Conservation (phyloP, 2,329 filamentous ascomycete species). For the Chaetomium strumarium region DNA sequence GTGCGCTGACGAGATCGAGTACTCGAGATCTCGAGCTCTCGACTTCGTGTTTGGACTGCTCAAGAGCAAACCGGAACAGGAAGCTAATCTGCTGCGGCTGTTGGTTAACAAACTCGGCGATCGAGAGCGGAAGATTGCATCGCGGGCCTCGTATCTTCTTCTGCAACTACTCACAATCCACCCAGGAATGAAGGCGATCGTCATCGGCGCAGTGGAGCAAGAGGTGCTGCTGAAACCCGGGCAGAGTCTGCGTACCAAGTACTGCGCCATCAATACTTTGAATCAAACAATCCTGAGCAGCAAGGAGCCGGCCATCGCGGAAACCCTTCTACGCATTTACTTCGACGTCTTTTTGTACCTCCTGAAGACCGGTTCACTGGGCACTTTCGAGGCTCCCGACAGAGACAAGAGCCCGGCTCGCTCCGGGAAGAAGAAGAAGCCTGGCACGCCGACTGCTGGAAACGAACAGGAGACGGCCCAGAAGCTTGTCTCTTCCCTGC, state of each 20-base stretch:
- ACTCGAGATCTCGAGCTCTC: constrained; percentile 78
- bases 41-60: constrained; percentile 88
- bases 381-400: constrained; percentile 37
- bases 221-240: constrained; percentile 83
- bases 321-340: constrained; percentile 80
- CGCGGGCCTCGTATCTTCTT: constrained; percentile 86
- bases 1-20: constrained; percentile 94
- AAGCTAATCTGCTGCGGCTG: constrained; percentile 84
- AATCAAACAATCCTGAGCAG: constrained; percentile 91
- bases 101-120: constrained; percentile 97
- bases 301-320: constrained; percentile 75
- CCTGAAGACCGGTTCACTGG: constrained; percentile 56
- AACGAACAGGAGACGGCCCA: constrained; percentile 68
- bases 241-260: constrained; percentile 82
- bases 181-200: constrained; percentile 86
- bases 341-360: constrained; percentile 82
- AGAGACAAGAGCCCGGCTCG: constrained; percentile 34
- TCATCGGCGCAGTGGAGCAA: constrained; percentile 78
- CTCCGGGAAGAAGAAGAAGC: constrained; percentile 27
- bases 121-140: constrained; percentile 90
- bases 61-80: constrained; percentile 95
- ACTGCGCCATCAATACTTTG: constrained; percentile 92
- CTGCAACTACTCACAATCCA: constrained; percentile 84
- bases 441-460: constrained; percentile 32
- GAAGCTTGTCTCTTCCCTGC: constrained; percentile 84